Evolutionary conservation across 108 stramenopile species (phyloP), one percentile per base, ranked within the genome.

Genomic region (Schizochytrium sp.): DNA sequence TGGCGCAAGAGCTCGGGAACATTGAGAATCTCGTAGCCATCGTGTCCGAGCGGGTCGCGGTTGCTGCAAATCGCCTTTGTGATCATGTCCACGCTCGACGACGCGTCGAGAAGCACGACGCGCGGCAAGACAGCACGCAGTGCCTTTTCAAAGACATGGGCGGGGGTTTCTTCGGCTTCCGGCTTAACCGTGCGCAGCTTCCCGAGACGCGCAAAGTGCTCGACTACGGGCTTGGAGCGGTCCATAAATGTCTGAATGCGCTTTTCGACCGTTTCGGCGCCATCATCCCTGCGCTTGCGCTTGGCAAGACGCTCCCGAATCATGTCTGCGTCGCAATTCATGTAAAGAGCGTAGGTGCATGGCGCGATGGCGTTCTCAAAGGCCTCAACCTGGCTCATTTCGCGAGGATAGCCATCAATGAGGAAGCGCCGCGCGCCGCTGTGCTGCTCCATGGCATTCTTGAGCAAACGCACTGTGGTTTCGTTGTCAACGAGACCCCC

Each of bases 71-170:
- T 4, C 44, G 94, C 92, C 48, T 92, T 92, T 21, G 96, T 87
- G 44, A 97, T 72, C 41, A 96, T 97, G 87, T 98, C 98, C 5
- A 97, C 98, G 44, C 94, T 94, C 41, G 97, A 97, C 5, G 98
- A 97, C 43, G 97, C 97, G n/a, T 97, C 98, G 19, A 98, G 96
- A n/a, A 98, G 92, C 57, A 98, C 87, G 58, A 99, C 93, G 58
- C 96, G 94, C 19, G 95, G 88, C 28, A 87, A 58, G 34, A 21
- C 19, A 21, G 57, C 47, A 16, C 21, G 19, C 14, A 57, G 34
- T 2, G 57, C 89, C 28, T 58, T 6, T 19, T 87, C 83, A 19
- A 57, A 89, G 18, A 89, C 89, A 5, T 55, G 34, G 29, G 87
- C 76, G 1, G 63, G 21, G 14, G 58, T 44, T 28, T 47, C 76